A percentile compares a stretch with the other conserved stretches of the same genome.
These are phyloP conservation scores for Nitzschia putrida DNA, from an alignment of 108 stramenopile species.

Conservation along the genomic window DNA sequence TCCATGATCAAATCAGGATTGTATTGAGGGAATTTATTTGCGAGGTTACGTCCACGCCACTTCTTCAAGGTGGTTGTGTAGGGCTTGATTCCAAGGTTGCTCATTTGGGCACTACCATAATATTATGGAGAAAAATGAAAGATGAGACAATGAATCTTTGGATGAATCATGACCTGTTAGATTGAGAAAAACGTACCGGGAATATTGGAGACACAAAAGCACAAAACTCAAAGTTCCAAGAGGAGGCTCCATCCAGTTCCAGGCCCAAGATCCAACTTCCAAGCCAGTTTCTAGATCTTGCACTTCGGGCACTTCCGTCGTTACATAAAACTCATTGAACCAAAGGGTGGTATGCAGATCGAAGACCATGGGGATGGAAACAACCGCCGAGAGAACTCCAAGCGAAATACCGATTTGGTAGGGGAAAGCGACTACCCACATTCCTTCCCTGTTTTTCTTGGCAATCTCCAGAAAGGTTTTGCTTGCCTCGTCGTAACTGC, in stretches of 20 bases:
- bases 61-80: slow-evolving; percentile 58
- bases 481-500: slow-evolving; percentile 44
- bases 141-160: slow-evolving; percentile 1
- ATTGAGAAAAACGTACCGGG: slow-evolving; percentile 46
- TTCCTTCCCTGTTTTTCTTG: slow-evolving; percentile 54
- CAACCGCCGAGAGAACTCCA: slow-evolving; percentile 50
- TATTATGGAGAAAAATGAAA: not conserved
- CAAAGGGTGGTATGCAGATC: slow-evolving; percentile 58
- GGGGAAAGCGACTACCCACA: slow-evolving; percentile 58
- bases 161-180: not conserved
- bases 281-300: slow-evolving; percentile 79
- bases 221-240: slow-evolving; percentile 81
- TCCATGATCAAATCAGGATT: slow-evolving; percentile 43
- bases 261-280: slow-evolving; percentile 81
- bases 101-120: slow-evolving; percentile 65
- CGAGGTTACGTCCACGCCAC: slow-evolving; percentile 34
- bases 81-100: slow-evolving; percentile 81
- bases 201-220: slow-evolving; percentile 79
- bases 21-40: slow-evolving; percentile 52
- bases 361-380: slow-evolving; percentile 77
- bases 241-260: slow-evolving; percentile 89
- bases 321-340: slow-evolving; percentile 86
- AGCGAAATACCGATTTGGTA: slow-evolving; percentile 67
- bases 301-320: slow-evolving; percentile 73
- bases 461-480: slow-evolving; percentile 43